Evolutionary conservation across 768 basidiomycete species (phyloP), one percentile per base, ranked within the genome.

Genomic region (Tylopilus intermedius): DNA sequence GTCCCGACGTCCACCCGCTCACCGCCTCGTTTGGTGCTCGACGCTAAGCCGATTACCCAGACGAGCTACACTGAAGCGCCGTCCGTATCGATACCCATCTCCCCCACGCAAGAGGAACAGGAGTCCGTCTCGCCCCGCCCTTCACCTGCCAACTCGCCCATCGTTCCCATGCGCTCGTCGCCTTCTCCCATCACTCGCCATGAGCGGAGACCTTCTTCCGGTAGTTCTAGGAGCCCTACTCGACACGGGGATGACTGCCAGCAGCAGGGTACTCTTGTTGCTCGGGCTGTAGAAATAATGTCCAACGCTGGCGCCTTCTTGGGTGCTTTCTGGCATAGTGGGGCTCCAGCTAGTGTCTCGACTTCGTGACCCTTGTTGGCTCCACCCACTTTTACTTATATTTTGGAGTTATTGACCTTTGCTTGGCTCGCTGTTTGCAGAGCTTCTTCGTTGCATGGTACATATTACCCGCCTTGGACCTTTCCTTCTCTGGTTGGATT

Each of bases 251-350:
- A 63, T 35, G 61, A 66, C 15, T 64, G 68, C 37, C 67, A 67
- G 55, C 67, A 67, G 55, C 66, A 64, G 21, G 76, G 72, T 5
- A 78, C 74, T 35, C 69, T 85, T 21, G 79, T 80, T 22, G 78
- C 79, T 14, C 74, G 80, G 45, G 83, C 90, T 22, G 88, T 84
- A 18, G 89, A 86, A 49, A 88, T 94, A 38, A 86, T 93, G 53
- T 84, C 81, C 41, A 83, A 79, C 47, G 91, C 91, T 2, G 84
- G 88, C 18, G 87, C 88, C 41, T 83, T 86, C 60, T 63, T 93
- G 18, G 87, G 89, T 21, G 72, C 77, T 21, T 71, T 84, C 54
- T 84, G 81, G 82, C 70, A 71, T 51, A 62, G 37, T 41, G 62
- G 67, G 18, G 10, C 58, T 18, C 56, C 60, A 30, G 35, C 62